Percentiles rank a stretch among this genome's conserved stretches.
These are phyloP conservation scores for Geotrichum restrictum DNA, from an alignment of 1,139 yeast species.

Conservation along the genomic window DNA sequence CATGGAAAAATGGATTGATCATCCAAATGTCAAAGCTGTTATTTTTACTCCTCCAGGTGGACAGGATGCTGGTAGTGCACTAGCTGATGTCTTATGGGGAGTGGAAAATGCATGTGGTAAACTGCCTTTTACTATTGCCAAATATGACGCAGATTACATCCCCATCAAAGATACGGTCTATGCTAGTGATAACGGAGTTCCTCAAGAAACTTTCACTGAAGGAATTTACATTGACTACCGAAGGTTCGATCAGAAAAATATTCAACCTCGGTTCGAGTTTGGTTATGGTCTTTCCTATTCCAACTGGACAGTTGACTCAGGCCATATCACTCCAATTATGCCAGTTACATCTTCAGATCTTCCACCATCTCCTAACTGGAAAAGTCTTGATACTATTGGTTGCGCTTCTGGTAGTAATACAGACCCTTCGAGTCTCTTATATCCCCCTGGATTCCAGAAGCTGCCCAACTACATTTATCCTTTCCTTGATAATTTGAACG, in stretches of 20 bases:
- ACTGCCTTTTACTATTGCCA: constrained; percentile 61
- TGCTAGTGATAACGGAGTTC: constrained; percentile 33
- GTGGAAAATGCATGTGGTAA: constrained; percentile 59
- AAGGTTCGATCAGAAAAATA: constrained; percentile 54
- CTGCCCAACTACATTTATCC: constrained; percentile 33
- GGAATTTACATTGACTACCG: constrained; percentile 46
- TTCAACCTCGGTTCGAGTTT: constrained; percentile 57
- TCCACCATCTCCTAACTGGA: constrained; percentile 44
- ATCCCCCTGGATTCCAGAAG: constrained; percentile 39
- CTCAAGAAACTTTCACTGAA: constrained; percentile 44
- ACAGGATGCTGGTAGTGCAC: constrained; percentile 49
- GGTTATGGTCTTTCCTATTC: constrained; percentile 62
- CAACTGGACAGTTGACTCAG: constrained; percentile 41
- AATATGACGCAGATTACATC: constrained; percentile 52
- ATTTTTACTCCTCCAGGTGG: constrained; percentile 57
- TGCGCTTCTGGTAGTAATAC: constrained; percentile 23
- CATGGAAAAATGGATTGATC: constrained; percentile 56
- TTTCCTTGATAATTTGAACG: constrained; percentile 28
- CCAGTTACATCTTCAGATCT: constrained; percentile 48
- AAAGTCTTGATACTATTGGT: not conserved
- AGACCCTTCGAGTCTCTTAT: constrained; percentile 54
- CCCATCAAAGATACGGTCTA: constrained; percentile 44
- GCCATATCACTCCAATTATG: constrained; percentile 41
- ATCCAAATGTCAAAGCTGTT: constrained; percentile 56
- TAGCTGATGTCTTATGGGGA: constrained; percentile 54